Conservation (phyloP, 1,284 basidiomycete genomes). For the Leccinum insolens region DNA sequence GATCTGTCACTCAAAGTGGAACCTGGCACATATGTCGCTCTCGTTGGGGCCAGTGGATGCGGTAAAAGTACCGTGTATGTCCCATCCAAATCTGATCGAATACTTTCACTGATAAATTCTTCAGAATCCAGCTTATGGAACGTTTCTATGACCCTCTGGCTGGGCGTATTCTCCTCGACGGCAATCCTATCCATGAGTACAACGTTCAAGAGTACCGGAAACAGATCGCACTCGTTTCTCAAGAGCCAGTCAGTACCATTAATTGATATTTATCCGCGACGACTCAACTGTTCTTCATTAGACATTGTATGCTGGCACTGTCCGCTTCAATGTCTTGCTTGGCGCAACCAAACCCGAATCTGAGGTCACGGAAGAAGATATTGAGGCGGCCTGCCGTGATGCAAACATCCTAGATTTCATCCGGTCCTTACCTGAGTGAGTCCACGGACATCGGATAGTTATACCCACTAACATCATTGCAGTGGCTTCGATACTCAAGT, state of each 20-base stretch:
- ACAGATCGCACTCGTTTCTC: constrained; percentile 88
- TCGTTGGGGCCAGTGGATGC: too few species aligned
- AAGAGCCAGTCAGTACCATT: constrained; percentile 65
- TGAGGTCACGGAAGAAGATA: constrained; percentile 87
- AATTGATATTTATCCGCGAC: constrained; percentile 7
- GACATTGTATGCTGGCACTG: constrained; percentile 85
- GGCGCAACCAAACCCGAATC: constrained; percentile 82
- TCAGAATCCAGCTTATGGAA: too few species aligned
- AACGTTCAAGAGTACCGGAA: constrained; percentile 87
- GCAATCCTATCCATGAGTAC: constrained; percentile 75
- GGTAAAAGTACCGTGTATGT: too few species aligned
- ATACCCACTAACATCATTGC: constrained; percentile 16
- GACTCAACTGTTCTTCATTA: constrained; percentile 2
- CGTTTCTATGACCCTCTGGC: constrained; percentile 48
- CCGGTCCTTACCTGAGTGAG: constrained; percentile 79
- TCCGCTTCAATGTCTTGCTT: constrained; percentile 88
- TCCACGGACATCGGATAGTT: constrained; percentile 12
- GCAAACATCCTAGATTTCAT: constrained; percentile 96
- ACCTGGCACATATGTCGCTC: too few species aligned
- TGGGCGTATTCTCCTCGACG: constrained; percentile 81
- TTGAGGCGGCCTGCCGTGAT: constrained; percentile 83
- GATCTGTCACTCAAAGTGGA: too few species aligned
- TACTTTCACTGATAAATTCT: too few species aligned
- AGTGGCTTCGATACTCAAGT: constrained; percentile 79
- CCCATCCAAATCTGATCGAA: too few species aligned